Evolutionary conservation across 2,329 filamentous ascomycete species (phyloP), one percentile per base, ranked within the genome.

Genomic region (Fusarium robinianum): DNA sequence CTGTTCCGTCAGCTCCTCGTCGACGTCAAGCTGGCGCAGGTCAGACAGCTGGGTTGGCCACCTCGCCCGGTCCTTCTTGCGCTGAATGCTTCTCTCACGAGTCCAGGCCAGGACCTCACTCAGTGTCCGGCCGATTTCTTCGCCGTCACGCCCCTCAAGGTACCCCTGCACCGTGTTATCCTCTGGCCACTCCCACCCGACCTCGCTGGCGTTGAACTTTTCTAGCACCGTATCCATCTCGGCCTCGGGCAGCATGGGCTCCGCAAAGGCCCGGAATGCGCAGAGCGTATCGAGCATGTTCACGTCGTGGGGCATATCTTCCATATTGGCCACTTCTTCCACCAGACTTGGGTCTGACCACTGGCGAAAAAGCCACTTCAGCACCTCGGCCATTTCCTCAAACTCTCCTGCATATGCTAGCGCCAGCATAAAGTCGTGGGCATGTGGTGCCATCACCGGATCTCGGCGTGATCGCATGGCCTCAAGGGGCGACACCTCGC

Each of bases 341-440:
- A 67, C 55, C 22, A 67, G 44, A 8, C 62, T 60, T 17, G 59
- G 41, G 15, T 62, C 63, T 5, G 63, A 60, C 66, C 75, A 75
- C 52, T 81, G 66, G 16, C 65, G 54, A 1, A 78, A 65, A 53
- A 85, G 77, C 83, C 84, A 90, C 19, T 68, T 64, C 10, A 85
- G 66, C 5, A 84, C 66, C 4, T 68, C 69, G 5, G 77, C 72
- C 62, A 89, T 80, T 35, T 77, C 80, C 3, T 76, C 67, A 34
- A 73, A 72, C 52, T 88, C 81, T 23, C 76, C 77, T n/a, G 82
- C 64, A 38, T 78, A 75, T 1, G 79, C 85, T 15, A 90, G 69
- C 1, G 80, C 75, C 32, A 83, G 75, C 62, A 90, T 75, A 60
- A 87, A 86, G 3, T 72, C 69, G 55, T 86, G 80, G 2, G 59